Percentiles rank a stretch among this genome's conserved stretches.
Evolutionary conservation across 2,329 filamentous ascomycete genomes (phyloP).

Genomic region (Cladosporium phlei): DNA sequence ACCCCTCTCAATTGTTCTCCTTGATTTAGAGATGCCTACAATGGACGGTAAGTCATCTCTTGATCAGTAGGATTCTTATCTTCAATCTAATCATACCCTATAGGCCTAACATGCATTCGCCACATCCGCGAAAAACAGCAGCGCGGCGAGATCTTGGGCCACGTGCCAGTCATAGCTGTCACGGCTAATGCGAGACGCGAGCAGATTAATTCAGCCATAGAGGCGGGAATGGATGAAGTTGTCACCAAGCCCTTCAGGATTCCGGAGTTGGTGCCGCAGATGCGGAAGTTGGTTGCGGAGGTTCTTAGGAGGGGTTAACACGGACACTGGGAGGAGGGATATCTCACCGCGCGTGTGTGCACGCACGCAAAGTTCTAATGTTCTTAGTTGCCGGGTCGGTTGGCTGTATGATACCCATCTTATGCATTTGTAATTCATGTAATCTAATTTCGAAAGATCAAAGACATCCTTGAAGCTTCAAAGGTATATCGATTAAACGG

Average conservation of each 20-base stretch:
- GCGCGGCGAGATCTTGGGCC: conserved; percentile 53
- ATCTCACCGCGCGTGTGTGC: no score
- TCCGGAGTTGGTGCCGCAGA: conserved; percentile 32
- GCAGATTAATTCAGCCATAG: conserved; percentile 64
- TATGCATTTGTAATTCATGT: no score
- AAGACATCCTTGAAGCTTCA: no score
- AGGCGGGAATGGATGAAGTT: conserved; percentile 69
- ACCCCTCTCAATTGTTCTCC: conserved; percentile 52
- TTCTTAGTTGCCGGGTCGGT: background rate
- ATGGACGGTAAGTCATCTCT: no score
- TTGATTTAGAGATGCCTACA: conserved; percentile 77
- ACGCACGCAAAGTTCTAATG: no score
- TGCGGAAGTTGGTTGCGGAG: conserved; percentile 26
- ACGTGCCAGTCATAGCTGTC: conserved; percentile 70
- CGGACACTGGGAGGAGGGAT: no score
- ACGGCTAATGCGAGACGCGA: conserved; percentile 71
- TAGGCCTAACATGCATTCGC: conserved; percentile 64
- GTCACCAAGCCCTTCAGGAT: conserved; percentile 69
- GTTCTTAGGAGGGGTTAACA: conserved; percentile 10
- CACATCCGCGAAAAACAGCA: conserved; percentile 63
- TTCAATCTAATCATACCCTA: no score
- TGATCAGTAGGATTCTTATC: no score
- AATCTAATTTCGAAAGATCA: no score
- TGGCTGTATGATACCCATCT: background rate
- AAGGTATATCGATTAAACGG: no score